These are phyloP conservation scores for Calonectria hongkongensis DNA, from an alignment of 2,329 filamentous ascomycete species.

Conservation along the genomic window DNA sequence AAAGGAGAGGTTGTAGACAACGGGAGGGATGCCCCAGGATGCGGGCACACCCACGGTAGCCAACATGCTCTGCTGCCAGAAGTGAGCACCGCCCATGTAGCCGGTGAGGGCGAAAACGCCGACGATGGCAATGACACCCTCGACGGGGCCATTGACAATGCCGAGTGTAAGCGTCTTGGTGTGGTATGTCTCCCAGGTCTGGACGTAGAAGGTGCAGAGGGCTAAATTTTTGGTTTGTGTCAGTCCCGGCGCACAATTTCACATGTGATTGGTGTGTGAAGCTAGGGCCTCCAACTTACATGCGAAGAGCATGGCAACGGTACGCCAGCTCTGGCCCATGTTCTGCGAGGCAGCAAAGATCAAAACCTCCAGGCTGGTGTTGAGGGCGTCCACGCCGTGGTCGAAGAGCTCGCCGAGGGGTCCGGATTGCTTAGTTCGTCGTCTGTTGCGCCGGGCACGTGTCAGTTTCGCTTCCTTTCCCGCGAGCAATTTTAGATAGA, in stretches of 20 bases:
- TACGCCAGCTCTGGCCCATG: constrained; percentile 93
- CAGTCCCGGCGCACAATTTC: neutral
- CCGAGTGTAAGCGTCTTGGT: constrained; percentile 96
- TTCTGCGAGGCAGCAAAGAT: constrained; percentile 96
- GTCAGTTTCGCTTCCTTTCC: neutral
- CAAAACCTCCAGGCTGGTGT: constrained; percentile 94
- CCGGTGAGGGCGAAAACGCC: constrained; percentile 89
- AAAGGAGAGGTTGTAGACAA: constrained; percentile 87
- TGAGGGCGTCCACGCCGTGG: constrained; percentile 96
- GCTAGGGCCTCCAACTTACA: constrained; percentile 69
- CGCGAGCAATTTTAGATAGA: too few relatives aligned
- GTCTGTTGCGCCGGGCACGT: constrained; percentile 65
- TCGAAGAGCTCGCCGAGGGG: constrained; percentile 98
- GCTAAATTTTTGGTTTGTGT: constrained; percentile 66
- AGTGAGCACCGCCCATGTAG: constrained; percentile 89
- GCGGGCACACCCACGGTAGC: constrained; percentile 81
- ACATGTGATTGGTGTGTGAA: neutral
- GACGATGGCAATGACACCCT: constrained; percentile 91
- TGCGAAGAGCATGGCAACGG: constrained; percentile 87
- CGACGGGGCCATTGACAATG: constrained; percentile 93
- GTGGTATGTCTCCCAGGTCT: constrained; percentile 99
- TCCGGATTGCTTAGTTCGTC: constrained; percentile 93
- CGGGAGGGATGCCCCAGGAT: constrained; percentile 78
- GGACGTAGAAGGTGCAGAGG: constrained; percentile 96
- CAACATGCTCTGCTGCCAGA: constrained; percentile 93